These are phyloP conservation scores for Penicillium sp. DNA, from an alignment of 2,329 filamentous ascomycete species.

Conservation along the genomic window DNA sequence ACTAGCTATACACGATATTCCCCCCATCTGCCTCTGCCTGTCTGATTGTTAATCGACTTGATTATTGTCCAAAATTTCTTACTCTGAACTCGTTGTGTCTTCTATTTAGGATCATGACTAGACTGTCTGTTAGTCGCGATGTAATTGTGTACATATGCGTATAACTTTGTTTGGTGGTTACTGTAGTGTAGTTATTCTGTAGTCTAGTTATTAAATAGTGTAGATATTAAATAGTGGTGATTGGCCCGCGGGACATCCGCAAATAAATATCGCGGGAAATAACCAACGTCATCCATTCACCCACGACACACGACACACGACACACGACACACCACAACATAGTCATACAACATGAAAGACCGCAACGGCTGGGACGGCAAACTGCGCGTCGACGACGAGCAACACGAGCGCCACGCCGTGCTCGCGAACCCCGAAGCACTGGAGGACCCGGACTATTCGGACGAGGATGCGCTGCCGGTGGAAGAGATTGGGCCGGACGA, in stretches of 20 bases:
- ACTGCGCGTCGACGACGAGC: constrained; percentile 41
- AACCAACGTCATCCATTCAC: neutral
- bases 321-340: neutral
- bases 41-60: constrained; percentile 1
- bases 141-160: constrained; percentile 12
- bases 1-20: constrained; percentile 9
- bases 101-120: neutral
- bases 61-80: constrained; percentile 3
- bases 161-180: constrained; percentile 1
- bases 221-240: too few species aligned
- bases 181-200: too few species aligned
- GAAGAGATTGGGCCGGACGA: constrained; percentile 79
- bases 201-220: too few species aligned
- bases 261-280: neutral
- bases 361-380: constrained; percentile 47
- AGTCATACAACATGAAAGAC: constrained; percentile 27
- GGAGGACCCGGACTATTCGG: constrained; percentile 81
- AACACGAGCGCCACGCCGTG: constrained; percentile 57
- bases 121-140: constrained; percentile 1
- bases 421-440: constrained; percentile 76
- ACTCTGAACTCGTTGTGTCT: neutral
- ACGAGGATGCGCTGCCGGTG: constrained; percentile 61
- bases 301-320: neutral
- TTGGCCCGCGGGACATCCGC: too few species aligned
- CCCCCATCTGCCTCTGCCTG: constrained; percentile 3